A percentile compares a stretch with the other conserved stretches of the same genome.
Conservation (phyloP, 2,329 filamentous ascomycete genomes). For the Aspergillus sp. region DNA sequence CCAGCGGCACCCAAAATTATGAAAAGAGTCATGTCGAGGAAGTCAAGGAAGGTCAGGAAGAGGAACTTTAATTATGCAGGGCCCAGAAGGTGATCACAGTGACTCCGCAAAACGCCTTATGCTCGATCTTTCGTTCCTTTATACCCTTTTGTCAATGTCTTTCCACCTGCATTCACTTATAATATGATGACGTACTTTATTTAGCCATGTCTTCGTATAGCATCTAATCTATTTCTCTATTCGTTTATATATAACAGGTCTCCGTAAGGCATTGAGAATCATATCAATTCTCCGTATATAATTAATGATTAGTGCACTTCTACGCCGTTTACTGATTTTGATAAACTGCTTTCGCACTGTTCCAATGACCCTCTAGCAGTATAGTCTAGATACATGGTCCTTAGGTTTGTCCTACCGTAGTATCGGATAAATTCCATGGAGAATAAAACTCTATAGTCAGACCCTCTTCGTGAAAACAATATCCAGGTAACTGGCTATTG, state of each 20-base stretch:
- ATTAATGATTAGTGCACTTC: not conserved
- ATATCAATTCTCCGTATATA: not conserved
- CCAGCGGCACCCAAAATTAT: not conserved
- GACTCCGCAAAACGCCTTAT: not conserved
- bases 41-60: not conserved
- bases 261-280: not conserved
- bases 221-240: not conserved
- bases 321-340: constrained; percentile 51
- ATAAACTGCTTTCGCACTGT: too few species aligned
- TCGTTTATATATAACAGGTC: not conserved
- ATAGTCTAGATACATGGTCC: not conserved
- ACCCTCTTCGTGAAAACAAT: not conserved
- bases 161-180: not conserved
- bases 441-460: not conserved
- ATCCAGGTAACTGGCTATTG: too few species aligned
- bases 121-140: not conserved
- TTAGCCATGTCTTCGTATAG: not conserved
- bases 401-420: not conserved
- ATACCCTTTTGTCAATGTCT: constrained; percentile 1
- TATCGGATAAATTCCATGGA: constrained; percentile 5
- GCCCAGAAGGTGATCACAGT: not conserved
- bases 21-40: not conserved
- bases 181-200: not conserved
- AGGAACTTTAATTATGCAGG: not conserved
- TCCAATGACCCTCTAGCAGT: too few species aligned